phyloP scores from a whole-genome alignment of 208 protist species.

The Porcisia deanei region DNA sequence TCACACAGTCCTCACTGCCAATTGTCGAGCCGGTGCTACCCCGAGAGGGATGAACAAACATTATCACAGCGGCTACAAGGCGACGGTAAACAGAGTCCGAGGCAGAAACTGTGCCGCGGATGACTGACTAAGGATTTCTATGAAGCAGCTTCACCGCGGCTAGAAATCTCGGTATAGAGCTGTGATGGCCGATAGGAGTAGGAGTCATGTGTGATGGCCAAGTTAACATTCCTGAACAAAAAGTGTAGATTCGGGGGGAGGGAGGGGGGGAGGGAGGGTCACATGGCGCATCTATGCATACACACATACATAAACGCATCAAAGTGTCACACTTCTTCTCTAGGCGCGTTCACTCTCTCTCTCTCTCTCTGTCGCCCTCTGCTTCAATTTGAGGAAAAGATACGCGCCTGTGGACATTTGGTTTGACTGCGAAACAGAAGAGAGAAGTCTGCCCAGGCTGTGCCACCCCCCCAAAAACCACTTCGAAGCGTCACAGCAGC shows the following conservation, averaged over 20 bases:
- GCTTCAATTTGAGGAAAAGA: not conserved
- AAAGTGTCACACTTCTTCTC: not conserved
- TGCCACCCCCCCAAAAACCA: not conserved
- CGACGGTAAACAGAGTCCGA: not conserved
- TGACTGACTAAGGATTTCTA: not conserved
- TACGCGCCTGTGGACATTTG: not conserved
- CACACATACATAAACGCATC: not conserved
- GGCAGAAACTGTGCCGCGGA: not conserved
- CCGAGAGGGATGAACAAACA: not conserved
- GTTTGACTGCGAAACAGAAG: no score
- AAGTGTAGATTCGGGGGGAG: not conserved
- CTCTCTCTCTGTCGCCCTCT: no score
- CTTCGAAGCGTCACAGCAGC: not conserved
- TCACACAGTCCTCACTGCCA: not conserved
- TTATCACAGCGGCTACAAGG: not conserved
- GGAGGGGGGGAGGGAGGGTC: not conserved
- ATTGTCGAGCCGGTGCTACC: not conserved
- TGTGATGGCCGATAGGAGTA: not conserved
- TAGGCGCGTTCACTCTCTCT: not conserved
- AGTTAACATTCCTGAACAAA: not conserved
- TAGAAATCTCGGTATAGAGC: not conserved
- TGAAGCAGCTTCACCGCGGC: not conserved
- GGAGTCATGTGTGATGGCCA: no score
- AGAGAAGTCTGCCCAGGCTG: not conserved
- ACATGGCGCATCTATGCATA: no score